Percentiles rank a stretch among this genome's conserved stretches.
Evolutionary conservation across 345 rosid genomes (phyloP).

Genomic region (Brassica juncea): DNA sequence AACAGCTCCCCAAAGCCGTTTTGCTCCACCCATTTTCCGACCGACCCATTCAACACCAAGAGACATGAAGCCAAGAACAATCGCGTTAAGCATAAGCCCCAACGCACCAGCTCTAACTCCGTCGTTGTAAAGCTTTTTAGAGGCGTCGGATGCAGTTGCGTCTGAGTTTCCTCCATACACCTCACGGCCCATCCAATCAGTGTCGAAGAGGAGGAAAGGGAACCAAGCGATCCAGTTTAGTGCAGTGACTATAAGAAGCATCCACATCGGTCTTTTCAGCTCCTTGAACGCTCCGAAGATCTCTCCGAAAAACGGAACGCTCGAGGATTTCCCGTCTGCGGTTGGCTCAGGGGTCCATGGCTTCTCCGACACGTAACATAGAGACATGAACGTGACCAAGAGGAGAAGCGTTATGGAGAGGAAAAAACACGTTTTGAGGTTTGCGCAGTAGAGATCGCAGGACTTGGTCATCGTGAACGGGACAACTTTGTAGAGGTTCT

Average conservation of each 20-base stretch:
- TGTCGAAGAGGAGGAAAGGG: constrained; percentile 79
- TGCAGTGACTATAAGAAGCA: constrained; percentile 68
- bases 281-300: constrained; percentile 51
- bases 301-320: constrained; percentile 44
- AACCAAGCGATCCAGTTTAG: constrained; percentile 93
- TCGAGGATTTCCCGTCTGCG: constrained; percentile 12
- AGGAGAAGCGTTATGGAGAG: constrained; percentile 60
- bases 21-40: constrained; percentile 53
- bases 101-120: constrained; percentile 83
- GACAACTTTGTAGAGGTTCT: constrained; percentile 48
- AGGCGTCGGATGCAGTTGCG: constrained; percentile 11
- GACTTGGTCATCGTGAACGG: constrained; percentile 74
- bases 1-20: constrained; percentile 69
- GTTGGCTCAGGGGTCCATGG: constrained; percentile 39
- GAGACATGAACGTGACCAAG: constrained; percentile 46
- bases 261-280: constrained; percentile 69
- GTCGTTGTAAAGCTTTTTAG: constrained; percentile 46
- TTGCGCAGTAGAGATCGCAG: constrained; percentile 82
- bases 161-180: constrained; percentile 75
- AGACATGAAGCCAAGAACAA: constrained; percentile 67
- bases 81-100: constrained; percentile 79
- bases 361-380: constrained; percentile 49
- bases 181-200: constrained; percentile 94
- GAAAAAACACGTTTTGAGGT: constrained; percentile 79
- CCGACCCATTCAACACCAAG: constrained; percentile 53